Conservation (phyloP, 176 grass and related monocot genomes). For the Raddia distichophylla region DNA sequence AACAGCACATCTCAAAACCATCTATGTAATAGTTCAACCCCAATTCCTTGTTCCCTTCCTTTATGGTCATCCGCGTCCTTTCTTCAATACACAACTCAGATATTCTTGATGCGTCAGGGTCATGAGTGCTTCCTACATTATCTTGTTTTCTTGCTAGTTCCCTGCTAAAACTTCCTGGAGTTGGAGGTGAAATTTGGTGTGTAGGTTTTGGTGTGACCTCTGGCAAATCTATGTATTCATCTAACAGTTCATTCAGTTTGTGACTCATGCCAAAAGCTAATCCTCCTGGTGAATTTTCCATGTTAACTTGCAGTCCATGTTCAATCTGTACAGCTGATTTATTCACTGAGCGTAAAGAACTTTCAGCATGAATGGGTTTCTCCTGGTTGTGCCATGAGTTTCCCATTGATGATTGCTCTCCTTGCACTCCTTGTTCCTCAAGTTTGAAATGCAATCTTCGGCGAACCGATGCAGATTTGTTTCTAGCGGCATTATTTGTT, state of each 20-base stretch:
- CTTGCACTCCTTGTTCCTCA: constrained; percentile 35
- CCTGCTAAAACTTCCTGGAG: constrained; percentile 30
- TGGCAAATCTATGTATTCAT: constrained; percentile 46
- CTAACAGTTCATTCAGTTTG: constrained; percentile 38
- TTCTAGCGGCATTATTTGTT: constrained; percentile 25
- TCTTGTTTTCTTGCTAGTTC: constrained; percentile 36
- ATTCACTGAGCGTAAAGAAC: constrained; percentile 39
- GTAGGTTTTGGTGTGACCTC: background rate
- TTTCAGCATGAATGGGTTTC: constrained; percentile 37
- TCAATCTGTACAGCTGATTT: constrained; percentile 25
- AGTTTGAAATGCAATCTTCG: constrained; percentile 52
- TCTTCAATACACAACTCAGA: constrained; percentile 18
- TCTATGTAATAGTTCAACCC: constrained; percentile 32
- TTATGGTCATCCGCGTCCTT: background rate
- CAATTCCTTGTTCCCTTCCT: constrained; percentile 29
- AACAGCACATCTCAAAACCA: constrained; percentile 33
- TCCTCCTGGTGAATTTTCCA: constrained; percentile 45
- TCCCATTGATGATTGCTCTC: constrained; percentile 18
- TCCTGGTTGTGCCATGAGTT: constrained; percentile 21
- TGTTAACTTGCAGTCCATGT: constrained; percentile 33
- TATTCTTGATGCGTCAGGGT: constrained; percentile 23
- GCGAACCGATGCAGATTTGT: constrained; percentile 36
- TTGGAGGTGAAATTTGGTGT: constrained; percentile 27
- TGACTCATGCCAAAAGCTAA: constrained; percentile 45
- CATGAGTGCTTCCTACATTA: constrained; percentile 22